Base-by-base conservation (phyloP, 1,284 basidiomycete species). In the Sporisorium exsertum region DNA sequence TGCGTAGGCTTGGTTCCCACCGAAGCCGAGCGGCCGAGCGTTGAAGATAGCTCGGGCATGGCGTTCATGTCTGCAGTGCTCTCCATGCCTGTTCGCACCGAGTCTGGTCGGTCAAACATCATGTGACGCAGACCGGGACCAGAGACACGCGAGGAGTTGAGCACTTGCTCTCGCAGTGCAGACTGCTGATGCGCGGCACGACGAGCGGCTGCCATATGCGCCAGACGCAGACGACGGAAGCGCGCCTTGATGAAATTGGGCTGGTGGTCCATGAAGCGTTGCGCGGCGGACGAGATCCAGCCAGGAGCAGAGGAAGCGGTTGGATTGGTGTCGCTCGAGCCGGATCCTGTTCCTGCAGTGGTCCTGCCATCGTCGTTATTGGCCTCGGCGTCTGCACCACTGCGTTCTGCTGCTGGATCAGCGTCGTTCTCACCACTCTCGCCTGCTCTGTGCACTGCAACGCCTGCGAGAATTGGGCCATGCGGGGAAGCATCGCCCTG, bases 231-330 rank as follows among this genome's bases (percentile, higher is more conserved):
- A 33, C 81, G 58, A 35, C 74, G 67, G 64, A 82, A 75, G 32
- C 81, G 77, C 18, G 72, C 69, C 54, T 66, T 70, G 65, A 83
- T 72, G 37, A 81, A 83, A 65, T 71, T 67, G 57, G 81, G 81
- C 58, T 79, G 77, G 54, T 68, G 70, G 13, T 72, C 62, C 58
- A 75, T 69, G 47, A 82, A 63, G 37, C 62, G 67, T 50, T 71
- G 68, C 16, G 71, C 66, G 7, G 73, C 69, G n/a, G 56, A 59
- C 16, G 66, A 68, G 16, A 78, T 50, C 69, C 75, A 78, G 37
- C 79, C 77, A 16, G 78, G 64, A 7, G 65, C 60, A 16, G 74
- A 74, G 3, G 77, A 77, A 22, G 73, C 65, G 7, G 80, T 81
- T 5, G 80, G 78, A 52, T 81, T 75, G 9, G 80, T 77, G 43